Evolutionary conservation across 768 basidiomycete genomes (phyloP).

Genomic region (Nevesoporus exiguus): DNA sequence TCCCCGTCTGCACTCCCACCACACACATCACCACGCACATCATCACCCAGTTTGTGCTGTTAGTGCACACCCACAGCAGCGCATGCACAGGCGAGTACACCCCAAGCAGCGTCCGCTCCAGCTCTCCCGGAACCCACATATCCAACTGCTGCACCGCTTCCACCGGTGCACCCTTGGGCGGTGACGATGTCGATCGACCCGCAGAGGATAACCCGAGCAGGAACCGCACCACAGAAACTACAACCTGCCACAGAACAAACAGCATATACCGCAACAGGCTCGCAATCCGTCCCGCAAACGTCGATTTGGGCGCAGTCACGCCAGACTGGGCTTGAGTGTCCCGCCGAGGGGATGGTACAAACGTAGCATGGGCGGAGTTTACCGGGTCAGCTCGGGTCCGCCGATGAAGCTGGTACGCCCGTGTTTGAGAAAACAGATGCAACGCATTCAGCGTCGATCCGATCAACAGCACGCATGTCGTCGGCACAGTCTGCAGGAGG

Average conservation of each 20-base stretch:
- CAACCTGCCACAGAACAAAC: constrained; percentile 44
- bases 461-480: constrained; percentile 52
- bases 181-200: constrained; percentile 34
- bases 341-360: constrained; percentile 47
- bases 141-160: constrained; percentile 71
- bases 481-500: constrained; percentile 55
- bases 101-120: constrained; percentile 66
- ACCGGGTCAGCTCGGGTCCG: constrained; percentile 54
- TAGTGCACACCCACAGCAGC: constrained; percentile 68
- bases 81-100: constrained; percentile 79
- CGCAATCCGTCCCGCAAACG: constrained; percentile 39
- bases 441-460: constrained; percentile 57
- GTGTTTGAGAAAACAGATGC: constrained; percentile 68
- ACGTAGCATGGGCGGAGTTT: constrained; percentile 65
- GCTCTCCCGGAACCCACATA: constrained; percentile 71
- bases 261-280: constrained; percentile 35
- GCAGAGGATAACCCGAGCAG: constrained; percentile 56
- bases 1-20: constrained; percentile 60
- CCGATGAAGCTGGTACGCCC: constrained; percentile 64
- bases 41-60: constrained; percentile 71
- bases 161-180: constrained; percentile 36
- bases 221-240: constrained; percentile 62
- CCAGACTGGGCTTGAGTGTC: constrained; percentile 14
- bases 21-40: constrained; percentile 66
- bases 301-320: constrained; percentile 42